Base-by-base conservation (phyloP, 805 yeast genomes). In the Metschnikowia kofuensis region DNA sequence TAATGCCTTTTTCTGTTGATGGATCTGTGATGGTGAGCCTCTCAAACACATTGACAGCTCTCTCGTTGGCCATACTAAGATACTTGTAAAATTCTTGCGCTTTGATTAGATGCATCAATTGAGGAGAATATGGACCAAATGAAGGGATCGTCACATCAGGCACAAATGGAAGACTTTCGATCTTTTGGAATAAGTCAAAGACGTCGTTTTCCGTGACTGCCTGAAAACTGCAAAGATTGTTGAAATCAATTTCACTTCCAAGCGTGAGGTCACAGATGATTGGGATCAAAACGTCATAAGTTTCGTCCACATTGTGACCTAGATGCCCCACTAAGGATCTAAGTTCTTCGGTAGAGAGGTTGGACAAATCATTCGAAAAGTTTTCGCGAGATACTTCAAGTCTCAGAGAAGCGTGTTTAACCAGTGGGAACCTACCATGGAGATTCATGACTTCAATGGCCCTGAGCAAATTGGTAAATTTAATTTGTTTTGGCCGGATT, bases 1-100 rank as follows among this genome's bases (percentile, higher is more conserved):
- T 45, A 26, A 56, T 49, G 7, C 58, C 59, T 9, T 50, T 44
- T 14, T 53, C 56, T 2, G 36, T 14, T 6, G 47, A 35, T 0
- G 58, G 56, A 12, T 56, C 58, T 1, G 35, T 41, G 21, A 54
- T 49, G 13, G 49, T 50, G 31, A 55, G 53, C 16, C 60, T 48
- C 7, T 38, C 47, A 13, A 56, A 37, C 10, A 50, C 51, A 9
- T 30, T 30, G 2, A 11, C 3, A 7, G 42, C 45, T 12, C 49
- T 38, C 1, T 28, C n/a, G 21, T 47, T 40, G 34, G 40, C 44
- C 13, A 7, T 14, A 8, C 40, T 29, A 7, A 46, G 41, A n/a
- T 42, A 10, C 1, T 16, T 38, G 14, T 14, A 32, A 3, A 44
- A 44, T 16, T 42, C 36, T 1, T 42, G 46, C 9, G 30, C 35